A percentile compares a stretch with the other conserved stretches of the same genome.
phyloP scores from a whole-genome alignment of 768 basidiomycete species.

The Suillus sp. region DNA sequence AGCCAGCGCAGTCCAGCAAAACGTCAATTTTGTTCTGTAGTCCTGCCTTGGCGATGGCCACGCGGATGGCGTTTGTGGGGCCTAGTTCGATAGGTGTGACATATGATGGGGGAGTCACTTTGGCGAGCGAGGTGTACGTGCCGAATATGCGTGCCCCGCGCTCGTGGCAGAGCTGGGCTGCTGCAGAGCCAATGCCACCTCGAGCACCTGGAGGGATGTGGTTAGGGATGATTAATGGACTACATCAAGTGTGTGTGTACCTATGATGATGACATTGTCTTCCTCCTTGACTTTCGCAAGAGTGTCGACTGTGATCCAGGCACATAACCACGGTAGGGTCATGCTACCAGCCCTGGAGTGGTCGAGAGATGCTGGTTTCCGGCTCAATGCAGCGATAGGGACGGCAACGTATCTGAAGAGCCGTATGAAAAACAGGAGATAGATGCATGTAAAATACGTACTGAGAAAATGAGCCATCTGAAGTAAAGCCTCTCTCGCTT shows the following conservation, averaged over 20 bases:
- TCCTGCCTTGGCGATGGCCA: slow-evolving; percentile 27
- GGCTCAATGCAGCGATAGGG: slow-evolving; percentile 32
- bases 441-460: slow-evolving; percentile 16
- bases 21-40: slow-evolving; percentile 36
- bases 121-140: slow-evolving; percentile 35
- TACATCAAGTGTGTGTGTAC: slow-evolving; percentile 14
- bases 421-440: slow-evolving; percentile 3
- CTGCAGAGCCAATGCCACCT: slow-evolving; percentile 38
- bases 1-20: slow-evolving; percentile 37
- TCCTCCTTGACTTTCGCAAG: slow-evolving; percentile 35
- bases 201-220: slow-evolving; percentile 30
- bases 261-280: slow-evolving; percentile 37
- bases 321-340: slow-evolving; percentile 38
- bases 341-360: slow-evolving; percentile 35
- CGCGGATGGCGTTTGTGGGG: slow-evolving; percentile 34
- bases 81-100: slow-evolving; percentile 35
- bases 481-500: slow-evolving; percentile 33
- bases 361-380: slow-evolving; percentile 29
- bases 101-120: slow-evolving; percentile 27
- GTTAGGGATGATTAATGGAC: neutral
- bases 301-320: slow-evolving; percentile 39
- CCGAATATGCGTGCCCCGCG: slow-evolving; percentile 36
- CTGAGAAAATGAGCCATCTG: slow-evolving; percentile 38
- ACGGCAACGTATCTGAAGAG: slow-evolving; percentile 30
- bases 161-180: slow-evolving; percentile 35